Conservation (phyloP, 2,329 filamentous ascomycete genomes). For the Epichloe amarillans region DNA sequence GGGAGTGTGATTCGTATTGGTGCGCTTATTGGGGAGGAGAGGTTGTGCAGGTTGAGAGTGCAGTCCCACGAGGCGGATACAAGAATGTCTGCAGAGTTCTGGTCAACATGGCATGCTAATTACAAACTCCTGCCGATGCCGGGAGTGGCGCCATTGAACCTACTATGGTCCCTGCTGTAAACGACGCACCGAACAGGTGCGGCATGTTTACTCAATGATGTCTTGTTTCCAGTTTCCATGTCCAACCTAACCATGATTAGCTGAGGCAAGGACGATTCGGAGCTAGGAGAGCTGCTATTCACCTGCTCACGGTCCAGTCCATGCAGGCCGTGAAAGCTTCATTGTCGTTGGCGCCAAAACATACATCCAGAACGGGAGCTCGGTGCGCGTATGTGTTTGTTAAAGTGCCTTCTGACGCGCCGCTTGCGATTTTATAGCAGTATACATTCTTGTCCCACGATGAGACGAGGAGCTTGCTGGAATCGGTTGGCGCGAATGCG, state of each 20-base stretch:
- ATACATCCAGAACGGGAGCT: conserved; percentile 80
- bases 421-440: conserved; percentile 62
- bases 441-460: conserved; percentile 93
- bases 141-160: conserved; percentile 12
- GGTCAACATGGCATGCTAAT: neutral
- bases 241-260: conserved; percentile 38
- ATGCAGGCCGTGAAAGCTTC: conserved; percentile 78
- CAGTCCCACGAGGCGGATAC: conserved; percentile 90
- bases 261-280: neutral
- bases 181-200: conserved; percentile 72
- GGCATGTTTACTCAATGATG: conserved; percentile 63
- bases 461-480: conserved; percentile 68
- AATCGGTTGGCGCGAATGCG: conserved; percentile 68
- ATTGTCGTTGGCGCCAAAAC: conserved; percentile 71
- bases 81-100: conserved; percentile 43
- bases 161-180: conserved; percentile 62
- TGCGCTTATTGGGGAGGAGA: conserved; percentile 34
- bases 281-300: neutral
- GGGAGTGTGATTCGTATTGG: conserved; percentile 60
- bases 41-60: conserved; percentile 73
- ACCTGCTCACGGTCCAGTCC: conserved; percentile 77
- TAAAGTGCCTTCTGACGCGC: conserved; percentile 40
- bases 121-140: neutral
- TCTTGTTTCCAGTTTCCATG: conserved; percentile 57
- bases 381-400: conserved; percentile 65